A percentile compares a stretch with the other conserved stretches of the same genome.
phyloP scores from a whole-genome alignment of 2,329 filamentous ascomycete species.

The Cordyceps javanica region DNA sequence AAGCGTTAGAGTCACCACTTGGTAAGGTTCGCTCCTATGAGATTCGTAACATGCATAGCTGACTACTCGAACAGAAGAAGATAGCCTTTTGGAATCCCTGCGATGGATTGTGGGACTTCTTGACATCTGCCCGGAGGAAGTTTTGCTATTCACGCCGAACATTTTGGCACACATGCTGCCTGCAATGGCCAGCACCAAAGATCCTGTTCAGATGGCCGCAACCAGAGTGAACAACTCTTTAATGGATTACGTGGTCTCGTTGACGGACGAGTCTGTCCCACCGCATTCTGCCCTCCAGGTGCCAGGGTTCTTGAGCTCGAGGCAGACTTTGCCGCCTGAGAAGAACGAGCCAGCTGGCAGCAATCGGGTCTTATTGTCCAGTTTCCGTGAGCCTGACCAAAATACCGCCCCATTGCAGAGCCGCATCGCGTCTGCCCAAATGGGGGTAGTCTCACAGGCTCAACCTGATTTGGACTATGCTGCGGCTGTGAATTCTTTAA shows the following conservation, averaged over 20 bases:
- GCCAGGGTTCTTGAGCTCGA: conserved; percentile 30
- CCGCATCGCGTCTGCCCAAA: conserved; percentile 40
- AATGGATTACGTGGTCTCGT: conserved; percentile 88
- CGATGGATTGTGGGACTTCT: conserved; percentile 96
- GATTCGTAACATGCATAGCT: background rate
- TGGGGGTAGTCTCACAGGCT: conserved; percentile 35
- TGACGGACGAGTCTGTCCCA: conserved; percentile 61
- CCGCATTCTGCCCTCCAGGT: conserved; percentile 20
- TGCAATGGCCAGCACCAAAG: conserved; percentile 86
- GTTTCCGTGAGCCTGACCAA: conserved; percentile 47
- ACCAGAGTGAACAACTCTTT: conserved; percentile 83
- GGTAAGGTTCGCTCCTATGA: conserved; percentile 41
- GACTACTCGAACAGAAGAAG: conserved; percentile 58
- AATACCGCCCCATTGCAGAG: conserved; percentile 47
- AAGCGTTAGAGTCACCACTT: conserved; percentile 75
- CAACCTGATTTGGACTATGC: conserved; percentile 86
- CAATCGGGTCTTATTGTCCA: conserved; percentile 46
- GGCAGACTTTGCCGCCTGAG: conserved; percentile 38
- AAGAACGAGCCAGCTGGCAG: conserved; percentile 42
- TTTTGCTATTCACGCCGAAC: conserved; percentile 88
- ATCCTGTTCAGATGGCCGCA: conserved; percentile 82
- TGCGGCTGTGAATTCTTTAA: conserved; percentile 87
- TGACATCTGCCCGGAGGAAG: conserved; percentile 95
- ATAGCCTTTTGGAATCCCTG: conserved; percentile 83
- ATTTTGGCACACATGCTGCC: conserved; percentile 88